Evolutionary conservation across 371 early-diverging fungal genomes (phyloP).

Genomic region (Basidiobolus meristosporus): DNA sequence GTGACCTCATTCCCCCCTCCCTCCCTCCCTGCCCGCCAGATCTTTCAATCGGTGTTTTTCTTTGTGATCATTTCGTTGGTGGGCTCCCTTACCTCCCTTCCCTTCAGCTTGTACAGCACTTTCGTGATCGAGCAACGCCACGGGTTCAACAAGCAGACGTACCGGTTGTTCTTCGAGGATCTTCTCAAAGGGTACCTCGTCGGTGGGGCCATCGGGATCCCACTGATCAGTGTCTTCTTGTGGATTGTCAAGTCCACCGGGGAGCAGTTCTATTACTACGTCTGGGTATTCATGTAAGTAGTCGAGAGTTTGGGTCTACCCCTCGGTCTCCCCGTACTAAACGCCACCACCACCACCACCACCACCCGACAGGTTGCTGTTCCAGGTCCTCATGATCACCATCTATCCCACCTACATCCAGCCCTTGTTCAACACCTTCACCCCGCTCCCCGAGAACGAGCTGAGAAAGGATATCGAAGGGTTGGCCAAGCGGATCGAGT

Average conservation of each 20-base stretch:
- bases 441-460: slow-evolving; percentile 71
- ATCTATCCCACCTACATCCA: slow-evolving; percentile 92
- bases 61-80: slow-evolving; percentile 31
- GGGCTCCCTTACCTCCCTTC: slow-evolving; percentile 48
- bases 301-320: too few species aligned
- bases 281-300: slow-evolving; percentile 70
- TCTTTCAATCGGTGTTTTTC: slow-evolving; percentile 68
- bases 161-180: slow-evolving; percentile 67
- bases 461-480: slow-evolving; percentile 69
- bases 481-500: slow-evolving; percentile 68
- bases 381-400: slow-evolving; percentile 78
- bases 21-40: slow-evolving; percentile 21
- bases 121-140: slow-evolving; percentile 91
- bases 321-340: too few species aligned
- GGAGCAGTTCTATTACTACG: slow-evolving; percentile 68
- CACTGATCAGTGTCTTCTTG: slow-evolving; percentile 64
- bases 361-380: slow-evolving; percentile 29
- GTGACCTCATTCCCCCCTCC: too few species aligned
- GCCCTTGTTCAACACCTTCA: slow-evolving; percentile 95
- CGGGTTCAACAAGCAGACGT: slow-evolving; percentile 95
- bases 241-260: slow-evolving; percentile 72
- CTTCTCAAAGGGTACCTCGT: slow-evolving; percentile 50
- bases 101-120: slow-evolving; percentile 69
- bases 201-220: slow-evolving; percentile 48
- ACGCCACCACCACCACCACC: too few species aligned